These are phyloP conservation scores for Komagataella mondaviorum DNA, from an alignment of 805 yeast species.

Conservation along the genomic window DNA sequence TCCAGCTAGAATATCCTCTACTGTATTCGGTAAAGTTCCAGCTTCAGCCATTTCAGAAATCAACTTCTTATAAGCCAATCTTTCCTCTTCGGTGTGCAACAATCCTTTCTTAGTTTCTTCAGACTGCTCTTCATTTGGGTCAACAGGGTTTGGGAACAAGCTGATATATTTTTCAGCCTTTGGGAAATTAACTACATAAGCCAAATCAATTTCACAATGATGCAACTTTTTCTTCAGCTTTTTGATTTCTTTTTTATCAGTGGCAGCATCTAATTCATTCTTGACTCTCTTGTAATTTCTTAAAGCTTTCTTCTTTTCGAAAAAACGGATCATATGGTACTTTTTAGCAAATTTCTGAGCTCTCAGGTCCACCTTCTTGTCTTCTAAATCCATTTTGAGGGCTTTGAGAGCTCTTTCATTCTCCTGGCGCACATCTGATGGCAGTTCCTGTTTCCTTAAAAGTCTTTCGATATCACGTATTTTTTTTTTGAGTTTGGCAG, in stretches of 20 bases:
- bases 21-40: constrained; percentile 33
- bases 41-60: constrained; percentile 33
- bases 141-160: constrained; percentile 38
- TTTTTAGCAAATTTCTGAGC: constrained; percentile 39
- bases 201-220: constrained; percentile 55
- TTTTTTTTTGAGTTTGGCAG: constrained; percentile 60
- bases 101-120: constrained; percentile 14
- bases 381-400: constrained; percentile 29
- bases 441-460: constrained; percentile 39
- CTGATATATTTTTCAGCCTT: constrained; percentile 69
- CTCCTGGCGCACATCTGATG: constrained; percentile 37
- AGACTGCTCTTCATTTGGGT: constrained; percentile 9
- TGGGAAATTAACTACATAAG: constrained; percentile 70
- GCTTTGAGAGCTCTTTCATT: constrained; percentile 34
- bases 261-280: constrained; percentile 21
- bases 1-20: constrained; percentile 24
- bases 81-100: constrained; percentile 22
- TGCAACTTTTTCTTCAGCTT: constrained; percentile 32
- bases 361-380: constrained; percentile 23
- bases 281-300: constrained; percentile 48
- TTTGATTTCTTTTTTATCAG: constrained; percentile 18
- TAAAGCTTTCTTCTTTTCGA: constrained; percentile 77
- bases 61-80: constrained; percentile 29
- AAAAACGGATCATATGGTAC: constrained; percentile 89
- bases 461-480: constrained; percentile 78